phyloP scores from a whole-genome alignment of 2,329 filamentous ascomycete genomes.

The Fonsecaea pugnacius region DNA sequence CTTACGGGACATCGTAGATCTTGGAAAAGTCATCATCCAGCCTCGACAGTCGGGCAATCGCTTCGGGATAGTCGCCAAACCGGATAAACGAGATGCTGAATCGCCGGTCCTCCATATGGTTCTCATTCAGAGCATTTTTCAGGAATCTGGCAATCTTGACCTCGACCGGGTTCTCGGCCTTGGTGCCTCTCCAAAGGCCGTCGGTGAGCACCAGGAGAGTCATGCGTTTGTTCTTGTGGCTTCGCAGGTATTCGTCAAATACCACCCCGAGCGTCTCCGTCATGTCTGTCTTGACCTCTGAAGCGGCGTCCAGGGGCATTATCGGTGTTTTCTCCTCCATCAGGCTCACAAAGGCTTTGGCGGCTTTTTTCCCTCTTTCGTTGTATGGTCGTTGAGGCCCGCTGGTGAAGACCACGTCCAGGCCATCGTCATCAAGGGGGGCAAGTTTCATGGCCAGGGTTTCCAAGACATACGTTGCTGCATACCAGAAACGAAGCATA shows the following conservation, averaged over 20 bases:
- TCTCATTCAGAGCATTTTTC: neutral
- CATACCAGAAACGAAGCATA: conserved; percentile 36
- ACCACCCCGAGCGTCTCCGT: neutral
- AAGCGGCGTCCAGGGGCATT: neutral
- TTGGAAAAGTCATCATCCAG: conserved; percentile 2
- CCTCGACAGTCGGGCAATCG: neutral
- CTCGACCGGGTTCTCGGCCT: neutral
- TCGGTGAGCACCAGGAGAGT: conserved; percentile 7
- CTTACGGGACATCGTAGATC: neutral
- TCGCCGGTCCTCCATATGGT: neutral
- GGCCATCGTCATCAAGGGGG: conserved; percentile 39
- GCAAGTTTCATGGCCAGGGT: conserved; percentile 37
- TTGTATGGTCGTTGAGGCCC: neutral
- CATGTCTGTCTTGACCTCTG: neutral
- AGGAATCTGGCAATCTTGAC: neutral
- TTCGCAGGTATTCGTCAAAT: neutral
- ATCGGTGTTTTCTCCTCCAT: neutral
- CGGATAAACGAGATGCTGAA: neutral
- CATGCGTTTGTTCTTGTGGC: neutral
- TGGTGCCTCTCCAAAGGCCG: conserved; percentile 5
- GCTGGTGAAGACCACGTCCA: conserved; percentile 36
- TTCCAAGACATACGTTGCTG: conserved; percentile 34
- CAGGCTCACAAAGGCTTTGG: neutral
- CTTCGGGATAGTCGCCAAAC: neutral
- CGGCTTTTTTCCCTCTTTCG: neutral